Percentiles rank a stretch among this genome's conserved stretches.
These are phyloP conservation scores for Chalara sp. DNA, from an alignment of 2,329 filamentous ascomycete genomes.

Conservation along the genomic window DNA sequence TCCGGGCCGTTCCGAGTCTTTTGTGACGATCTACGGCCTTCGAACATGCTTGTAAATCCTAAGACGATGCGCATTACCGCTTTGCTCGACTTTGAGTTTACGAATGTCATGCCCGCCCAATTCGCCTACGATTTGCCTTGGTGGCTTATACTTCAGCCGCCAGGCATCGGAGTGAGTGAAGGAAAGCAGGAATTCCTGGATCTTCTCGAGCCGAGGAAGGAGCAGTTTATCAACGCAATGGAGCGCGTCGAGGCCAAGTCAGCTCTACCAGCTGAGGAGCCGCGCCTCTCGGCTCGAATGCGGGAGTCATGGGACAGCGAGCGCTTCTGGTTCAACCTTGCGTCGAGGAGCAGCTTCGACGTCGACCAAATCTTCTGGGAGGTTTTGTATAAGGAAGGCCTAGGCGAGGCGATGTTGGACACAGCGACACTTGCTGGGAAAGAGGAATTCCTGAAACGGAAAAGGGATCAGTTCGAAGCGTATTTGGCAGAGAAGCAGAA, in stretches of 20 bases:
- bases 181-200: slow-evolving; percentile 57
- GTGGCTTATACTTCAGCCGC: slow-evolving; percentile 13
- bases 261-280: slow-evolving; percentile 3
- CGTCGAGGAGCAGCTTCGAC: slow-evolving; percentile 12
- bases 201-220: slow-evolving; percentile 76
- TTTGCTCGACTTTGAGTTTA: slow-evolving; percentile 16
- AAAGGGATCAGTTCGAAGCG: slow-evolving; percentile 10
- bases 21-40: slow-evolving; percentile 13
- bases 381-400: slow-evolving; percentile 4
- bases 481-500: background rate
- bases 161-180: slow-evolving; percentile 11
- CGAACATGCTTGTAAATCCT: slow-evolving; percentile 13
- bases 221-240: slow-evolving; percentile 17
- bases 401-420: slow-evolving; percentile 8
- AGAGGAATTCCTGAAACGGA: slow-evolving; percentile 7
- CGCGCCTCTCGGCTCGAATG: slow-evolving; percentile 13
- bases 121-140: slow-evolving; percentile 13
- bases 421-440: slow-evolving; percentile 5
- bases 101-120: slow-evolving; percentile 13
- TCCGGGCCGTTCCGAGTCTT: slow-evolving; percentile 10
- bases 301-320: slow-evolving; percentile 14
- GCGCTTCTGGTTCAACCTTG: slow-evolving; percentile 18
- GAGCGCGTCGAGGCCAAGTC: slow-evolving; percentile 11
- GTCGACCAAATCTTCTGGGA: slow-evolving; percentile 14
- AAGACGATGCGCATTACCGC: slow-evolving; percentile 9